These are phyloP conservation scores for Endogone sp. DNA, from an alignment of 192 early-diverging fungal species.

Conservation along the genomic window DNA sequence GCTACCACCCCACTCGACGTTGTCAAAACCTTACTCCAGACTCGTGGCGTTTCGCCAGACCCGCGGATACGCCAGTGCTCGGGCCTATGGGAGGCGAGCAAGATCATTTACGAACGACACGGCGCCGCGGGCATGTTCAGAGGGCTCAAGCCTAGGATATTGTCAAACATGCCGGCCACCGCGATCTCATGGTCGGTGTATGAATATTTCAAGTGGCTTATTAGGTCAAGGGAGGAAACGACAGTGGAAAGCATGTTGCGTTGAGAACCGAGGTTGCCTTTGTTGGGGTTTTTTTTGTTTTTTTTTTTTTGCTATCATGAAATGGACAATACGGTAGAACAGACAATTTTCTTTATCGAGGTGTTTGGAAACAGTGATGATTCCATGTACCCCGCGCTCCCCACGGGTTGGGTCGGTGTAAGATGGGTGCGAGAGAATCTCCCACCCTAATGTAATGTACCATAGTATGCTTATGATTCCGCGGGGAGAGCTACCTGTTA, in stretches of 20 bases:
- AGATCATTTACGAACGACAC: constrained; percentile 73
- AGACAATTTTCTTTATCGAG: background rate
- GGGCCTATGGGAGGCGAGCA: constrained; percentile 66
- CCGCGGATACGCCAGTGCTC: constrained; percentile 61
- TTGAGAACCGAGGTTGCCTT: background rate
- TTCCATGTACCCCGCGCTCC: too few species aligned
- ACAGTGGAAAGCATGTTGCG: background rate
- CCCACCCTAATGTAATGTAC: background rate
- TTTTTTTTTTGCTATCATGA: background rate
- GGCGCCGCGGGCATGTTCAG: constrained; percentile 76
- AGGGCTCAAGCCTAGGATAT: constrained; percentile 76
- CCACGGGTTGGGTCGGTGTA: background rate
- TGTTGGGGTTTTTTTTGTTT: too few species aligned
- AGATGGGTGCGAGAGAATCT: background rate
- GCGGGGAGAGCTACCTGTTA: too few species aligned
- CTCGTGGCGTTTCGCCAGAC: constrained; percentile 75
- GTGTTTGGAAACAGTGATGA: background rate
- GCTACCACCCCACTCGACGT: constrained; percentile 95
- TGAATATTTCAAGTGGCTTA: constrained; percentile 79
- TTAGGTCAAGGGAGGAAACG: constrained; percentile 14
- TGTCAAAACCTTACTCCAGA: constrained; percentile 93
- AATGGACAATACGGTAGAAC: background rate
- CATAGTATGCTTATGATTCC: background rate
- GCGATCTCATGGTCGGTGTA: constrained; percentile 95
- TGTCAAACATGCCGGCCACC: constrained; percentile 90